A percentile compares a stretch with the other conserved stretches of the same genome.
These are phyloP conservation scores for Flaveria robusta DNA, from an alignment of 129 eudicot species.

Conservation along the genomic window DNA sequence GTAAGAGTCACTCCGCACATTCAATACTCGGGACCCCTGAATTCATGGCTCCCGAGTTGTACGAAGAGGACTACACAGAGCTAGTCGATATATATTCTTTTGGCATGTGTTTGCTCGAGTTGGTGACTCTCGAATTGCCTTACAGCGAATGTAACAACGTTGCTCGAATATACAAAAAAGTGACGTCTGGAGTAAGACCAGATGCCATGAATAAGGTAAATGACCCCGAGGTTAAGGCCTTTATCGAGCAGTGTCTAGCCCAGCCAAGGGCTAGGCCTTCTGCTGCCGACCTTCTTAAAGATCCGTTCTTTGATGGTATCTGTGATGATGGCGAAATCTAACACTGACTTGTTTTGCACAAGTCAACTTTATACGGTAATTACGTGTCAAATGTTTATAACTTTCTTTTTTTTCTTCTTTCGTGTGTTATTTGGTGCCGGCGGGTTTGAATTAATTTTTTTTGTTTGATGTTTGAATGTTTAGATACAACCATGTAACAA, in stretches of 20 bases:
- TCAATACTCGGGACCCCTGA: slow-evolving; percentile 82
- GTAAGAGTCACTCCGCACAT: slow-evolving; percentile 66
- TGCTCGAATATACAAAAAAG: slow-evolving; percentile 67
- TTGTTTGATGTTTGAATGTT: not conserved
- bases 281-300: slow-evolving; percentile 58
- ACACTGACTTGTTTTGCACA: not conserved
- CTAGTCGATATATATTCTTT: slow-evolving; percentile 71
- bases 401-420: not conserved
- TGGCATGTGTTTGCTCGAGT: slow-evolving; percentile 73
- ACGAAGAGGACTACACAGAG: slow-evolving; percentile 74
- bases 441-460: slow-evolving; percentile 17
- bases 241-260: slow-evolving; percentile 73
- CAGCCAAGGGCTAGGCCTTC: slow-evolving; percentile 74
- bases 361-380: slow-evolving; percentile 3
- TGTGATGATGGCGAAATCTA: slow-evolving; percentile 43
- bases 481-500: slow-evolving; percentile 9
- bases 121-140: slow-evolving; percentile 75
- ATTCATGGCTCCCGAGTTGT: slow-evolving; percentile 79
- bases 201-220: slow-evolving; percentile 57
- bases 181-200: slow-evolving; percentile 63
- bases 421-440: slow-evolving; percentile 16
- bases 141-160: slow-evolving; percentile 71
- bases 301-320: slow-evolving; percentile 53
- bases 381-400: not conserved
- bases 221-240: slow-evolving; percentile 57